These are phyloP conservation scores for Pachyrhizus erosus DNA, from an alignment of 306 rosid genomes.

Conservation along the genomic window DNA sequence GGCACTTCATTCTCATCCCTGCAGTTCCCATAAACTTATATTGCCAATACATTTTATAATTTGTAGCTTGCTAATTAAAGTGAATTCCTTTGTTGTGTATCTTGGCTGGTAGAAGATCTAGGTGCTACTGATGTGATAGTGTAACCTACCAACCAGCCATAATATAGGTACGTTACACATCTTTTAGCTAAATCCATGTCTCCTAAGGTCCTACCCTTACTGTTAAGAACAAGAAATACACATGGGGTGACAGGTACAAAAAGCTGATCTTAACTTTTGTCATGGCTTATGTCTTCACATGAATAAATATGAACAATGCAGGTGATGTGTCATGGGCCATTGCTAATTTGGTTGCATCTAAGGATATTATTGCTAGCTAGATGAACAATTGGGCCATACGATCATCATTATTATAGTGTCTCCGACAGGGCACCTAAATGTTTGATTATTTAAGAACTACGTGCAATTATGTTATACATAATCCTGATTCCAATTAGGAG, in stretches of 20 bases:
- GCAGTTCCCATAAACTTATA: neutral
- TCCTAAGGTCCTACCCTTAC: conserved; percentile 32
- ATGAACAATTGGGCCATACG: no score
- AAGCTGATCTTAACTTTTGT: conserved; percentile 26
- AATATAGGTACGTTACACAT: conserved; percentile 17
- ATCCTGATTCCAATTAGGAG: conserved; percentile 9
- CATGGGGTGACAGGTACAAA: conserved; percentile 43
- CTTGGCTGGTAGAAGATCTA: neutral
- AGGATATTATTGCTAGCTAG: no score
- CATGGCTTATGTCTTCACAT: neutral
- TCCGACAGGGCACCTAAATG: neutral
- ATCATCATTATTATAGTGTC: conserved; percentile 13
- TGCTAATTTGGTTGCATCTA: neutral
- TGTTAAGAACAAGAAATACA: conserved; percentile 37
- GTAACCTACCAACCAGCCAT: conserved; percentile 31
- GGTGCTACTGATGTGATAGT: conserved; percentile 39
- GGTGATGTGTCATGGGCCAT: neutral
- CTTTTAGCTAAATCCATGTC: conserved; percentile 8
- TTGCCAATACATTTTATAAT: conserved; percentile 2
- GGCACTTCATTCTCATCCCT: neutral
- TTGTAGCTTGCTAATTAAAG: neutral
- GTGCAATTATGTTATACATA: neutral
- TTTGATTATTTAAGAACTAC: conserved; percentile 3
- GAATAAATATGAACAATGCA: neutral
- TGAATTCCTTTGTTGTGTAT: conserved; percentile 17